Evolutionary conservation across 2,329 filamentous ascomycete species (phyloP).

Genomic region (Calycina marina): DNA sequence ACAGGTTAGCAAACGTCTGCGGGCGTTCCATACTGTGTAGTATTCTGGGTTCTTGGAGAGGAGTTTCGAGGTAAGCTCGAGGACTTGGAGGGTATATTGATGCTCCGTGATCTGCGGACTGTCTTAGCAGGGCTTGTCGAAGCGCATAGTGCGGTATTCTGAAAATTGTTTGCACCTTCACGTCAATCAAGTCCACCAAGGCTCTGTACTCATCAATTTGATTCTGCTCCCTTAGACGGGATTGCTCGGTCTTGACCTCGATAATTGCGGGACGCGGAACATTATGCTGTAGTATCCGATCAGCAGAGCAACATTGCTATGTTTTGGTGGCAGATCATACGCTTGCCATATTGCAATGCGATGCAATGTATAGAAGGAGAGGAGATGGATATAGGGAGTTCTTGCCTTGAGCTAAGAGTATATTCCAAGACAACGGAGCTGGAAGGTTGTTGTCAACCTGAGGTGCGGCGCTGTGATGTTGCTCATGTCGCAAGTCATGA

Average conservation of each 20-base stretch:
- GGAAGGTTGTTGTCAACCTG: no score
- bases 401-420: no score
- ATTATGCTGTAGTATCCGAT: conserved; percentile 55
- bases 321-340: no score
- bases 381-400: no score
- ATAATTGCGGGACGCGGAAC: conserved; percentile 52
- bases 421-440: no score
- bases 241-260: conserved; percentile 49
- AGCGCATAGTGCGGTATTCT: no score
- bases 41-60: conserved; percentile 72
- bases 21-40: conserved; percentile 83
- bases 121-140: conserved; percentile 4
- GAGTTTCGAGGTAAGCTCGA: conserved; percentile 57
- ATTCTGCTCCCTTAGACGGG: conserved; percentile 54
- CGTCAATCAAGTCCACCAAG: conserved; percentile 52
- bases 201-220: conserved; percentile 64
- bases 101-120: conserved; percentile 17
- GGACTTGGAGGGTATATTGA: conserved; percentile 33
- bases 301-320: no score
- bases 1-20: conserved; percentile 54
- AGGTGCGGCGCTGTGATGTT: no score
- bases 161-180: conserved; percentile 42
- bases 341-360: conserved; percentile 26
- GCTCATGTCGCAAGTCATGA: no score
- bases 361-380: no score